These are phyloP conservation scores for Volvariella volvacea DNA, from an alignment of 1,284 basidiomycete species.

Conservation along the genomic window DNA sequence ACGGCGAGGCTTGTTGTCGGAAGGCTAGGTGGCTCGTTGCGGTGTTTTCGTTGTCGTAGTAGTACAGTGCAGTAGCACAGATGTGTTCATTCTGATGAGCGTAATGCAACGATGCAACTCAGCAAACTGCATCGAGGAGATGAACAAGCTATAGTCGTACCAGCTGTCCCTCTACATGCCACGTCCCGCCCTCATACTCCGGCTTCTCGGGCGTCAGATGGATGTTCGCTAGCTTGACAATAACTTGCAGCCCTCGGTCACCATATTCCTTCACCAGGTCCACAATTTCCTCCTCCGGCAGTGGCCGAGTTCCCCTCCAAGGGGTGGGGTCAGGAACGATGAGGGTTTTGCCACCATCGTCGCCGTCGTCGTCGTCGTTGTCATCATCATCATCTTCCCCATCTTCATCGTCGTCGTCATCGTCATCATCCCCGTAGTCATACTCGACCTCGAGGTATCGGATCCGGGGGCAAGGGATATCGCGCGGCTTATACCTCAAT, in stretches of 20 bases:
- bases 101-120: background rate
- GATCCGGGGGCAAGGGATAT: slow-evolving; percentile 11
- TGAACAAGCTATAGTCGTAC: slow-evolving; percentile 12
- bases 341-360: slow-evolving; percentile 9
- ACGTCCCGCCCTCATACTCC: slow-evolving; percentile 25
- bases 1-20: too few species aligned
- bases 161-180: slow-evolving; percentile 32
- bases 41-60: slow-evolving; percentile 21
- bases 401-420: slow-evolving; percentile 14
- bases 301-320: slow-evolving; percentile 7
- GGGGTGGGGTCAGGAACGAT: slow-evolving; percentile 11
- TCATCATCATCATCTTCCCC: too few species aligned
- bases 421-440: slow-evolving; percentile 9
- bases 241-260: slow-evolving; percentile 30
- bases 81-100: slow-evolving; percentile 29
- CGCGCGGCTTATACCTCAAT: background rate
- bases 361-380: slow-evolving; percentile 8
- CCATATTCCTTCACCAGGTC: slow-evolving; percentile 12
- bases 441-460: slow-evolving; percentile 15
- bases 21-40: slow-evolving; percentile 9
- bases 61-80: slow-evolving; percentile 32
- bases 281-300: slow-evolving; percentile 5
- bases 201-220: slow-evolving; percentile 38
- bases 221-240: slow-evolving; percentile 46
- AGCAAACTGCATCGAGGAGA: background rate